phyloP scores from a whole-genome alignment of 495 filamentous ascomycete genomes.

The Evansstolkia leycettana region DNA sequence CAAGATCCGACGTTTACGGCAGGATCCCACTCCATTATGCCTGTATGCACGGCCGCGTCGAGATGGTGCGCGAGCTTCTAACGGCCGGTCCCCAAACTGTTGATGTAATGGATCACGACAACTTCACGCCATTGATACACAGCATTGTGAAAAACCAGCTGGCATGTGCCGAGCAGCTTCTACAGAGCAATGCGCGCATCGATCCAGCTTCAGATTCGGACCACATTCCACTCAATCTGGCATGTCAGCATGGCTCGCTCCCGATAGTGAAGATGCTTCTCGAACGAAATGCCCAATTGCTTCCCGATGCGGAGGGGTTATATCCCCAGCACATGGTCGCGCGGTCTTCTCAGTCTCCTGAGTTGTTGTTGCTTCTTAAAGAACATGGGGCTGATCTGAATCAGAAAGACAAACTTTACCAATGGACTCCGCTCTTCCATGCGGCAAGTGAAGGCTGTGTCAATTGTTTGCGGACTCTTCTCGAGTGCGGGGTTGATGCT shows the following conservation, averaged over 20 bases:
- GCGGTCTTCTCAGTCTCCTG: conserved; percentile 68
- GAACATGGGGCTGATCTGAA: conserved; percentile 84
- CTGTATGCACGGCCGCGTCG: conserved; percentile 81
- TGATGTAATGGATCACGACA: conserved; percentile 83
- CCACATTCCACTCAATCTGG: conserved; percentile 87
- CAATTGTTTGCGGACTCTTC: conserved; percentile 64
- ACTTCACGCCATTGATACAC: conserved; percentile 92
- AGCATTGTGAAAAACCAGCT: conserved; percentile 78
- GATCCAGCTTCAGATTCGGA: conserved; percentile 74
- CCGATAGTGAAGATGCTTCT: conserved; percentile 75
- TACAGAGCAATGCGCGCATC: conserved; percentile 60
- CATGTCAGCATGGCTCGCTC: conserved; percentile 81
- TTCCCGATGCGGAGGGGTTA: conserved; percentile 89
- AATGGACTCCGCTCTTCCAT: conserved; percentile 94
- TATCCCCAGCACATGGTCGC: conserved; percentile 98
- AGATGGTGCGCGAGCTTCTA: conserved; percentile 68
- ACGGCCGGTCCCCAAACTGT: conserved; percentile 51
- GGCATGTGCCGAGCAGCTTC: conserved; percentile 62
- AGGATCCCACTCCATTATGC: conserved; percentile 91
- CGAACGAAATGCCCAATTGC: conserved; percentile 58
- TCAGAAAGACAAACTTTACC: conserved; percentile 87
- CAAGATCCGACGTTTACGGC: conserved; percentile 80
- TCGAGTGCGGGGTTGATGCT: conserved; percentile 61
- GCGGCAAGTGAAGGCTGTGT: conserved; percentile 95
- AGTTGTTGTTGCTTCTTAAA: conserved; percentile 67